Percentiles rank a stretch among this genome's conserved stretches.
Conservation (phyloP, 345 rosid genomes). For the Euphorbia peplus region DNA sequence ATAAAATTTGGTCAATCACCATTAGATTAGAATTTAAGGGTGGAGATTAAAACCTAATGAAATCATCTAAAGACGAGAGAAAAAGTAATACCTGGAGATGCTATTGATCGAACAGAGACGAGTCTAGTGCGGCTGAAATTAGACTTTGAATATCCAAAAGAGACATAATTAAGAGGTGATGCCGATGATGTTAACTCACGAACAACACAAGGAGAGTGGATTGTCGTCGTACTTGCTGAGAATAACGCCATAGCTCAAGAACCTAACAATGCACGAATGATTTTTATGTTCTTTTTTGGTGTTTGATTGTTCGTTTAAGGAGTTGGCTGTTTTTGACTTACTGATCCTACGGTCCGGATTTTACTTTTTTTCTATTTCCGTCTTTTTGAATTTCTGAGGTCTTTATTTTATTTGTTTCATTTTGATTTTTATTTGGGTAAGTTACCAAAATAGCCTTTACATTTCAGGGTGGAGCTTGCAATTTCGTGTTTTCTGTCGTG, state of each 20-base stretch:
- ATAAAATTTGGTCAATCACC: no score
- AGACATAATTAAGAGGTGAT: constrained; percentile 27
- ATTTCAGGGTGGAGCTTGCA: no score
- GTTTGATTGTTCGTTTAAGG: not conserved
- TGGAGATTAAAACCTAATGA: no score
- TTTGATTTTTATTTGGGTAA: no score
- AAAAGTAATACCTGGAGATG: constrained; percentile 42
- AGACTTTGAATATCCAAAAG: constrained; percentile 36
- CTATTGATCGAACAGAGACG: constrained; percentile 51
- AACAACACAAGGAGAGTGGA: constrained; percentile 32
- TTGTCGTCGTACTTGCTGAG: constrained; percentile 24
- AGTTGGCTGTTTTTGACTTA: constrained; percentile 2
- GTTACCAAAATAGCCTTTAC: no score
- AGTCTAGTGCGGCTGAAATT: constrained; percentile 38
- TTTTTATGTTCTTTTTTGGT: not conserved
- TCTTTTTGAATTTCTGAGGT: no score
- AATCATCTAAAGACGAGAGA: no score
- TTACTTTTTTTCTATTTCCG: no score
- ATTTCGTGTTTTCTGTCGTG: no score
- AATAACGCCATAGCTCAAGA: constrained; percentile 45
- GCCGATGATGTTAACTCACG: constrained; percentile 16
- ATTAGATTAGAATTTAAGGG: no score
- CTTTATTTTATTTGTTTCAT: no score
- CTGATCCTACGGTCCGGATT: no score
- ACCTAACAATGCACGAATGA: not conserved